A percentile compares a stretch with the other conserved stretches of the same genome.
phyloP scores from a whole-genome alignment of 139 green algal species.

The Parachlorella kessleri region DNA sequence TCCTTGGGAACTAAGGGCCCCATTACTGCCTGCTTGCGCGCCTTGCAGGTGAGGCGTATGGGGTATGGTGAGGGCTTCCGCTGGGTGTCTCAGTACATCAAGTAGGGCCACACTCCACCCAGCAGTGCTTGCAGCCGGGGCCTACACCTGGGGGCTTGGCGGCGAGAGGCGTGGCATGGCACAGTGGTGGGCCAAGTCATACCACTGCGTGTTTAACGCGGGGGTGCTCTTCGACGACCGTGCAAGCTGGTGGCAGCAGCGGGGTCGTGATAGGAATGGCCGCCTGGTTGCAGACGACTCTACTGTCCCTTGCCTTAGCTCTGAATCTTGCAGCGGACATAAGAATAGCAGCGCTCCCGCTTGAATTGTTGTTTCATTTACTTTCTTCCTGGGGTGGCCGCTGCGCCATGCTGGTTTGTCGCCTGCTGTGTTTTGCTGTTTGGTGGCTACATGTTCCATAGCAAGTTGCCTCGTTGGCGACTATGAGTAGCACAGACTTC shows the following conservation, averaged over 20 bases:
- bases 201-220: neutral
- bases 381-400: neutral
- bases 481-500: too few relatives aligned
- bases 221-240: neutral
- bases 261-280: neutral
- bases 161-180: neutral
- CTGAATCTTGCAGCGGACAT: neutral
- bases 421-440: neutral
- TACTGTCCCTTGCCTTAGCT: neutral
- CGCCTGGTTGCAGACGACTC: too few relatives aligned
- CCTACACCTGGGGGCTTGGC: neutral
- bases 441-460: neutral
- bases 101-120: slow-evolving; percentile 31
- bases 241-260: neutral
- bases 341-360: neutral
- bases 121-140: neutral
- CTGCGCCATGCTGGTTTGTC: neutral
- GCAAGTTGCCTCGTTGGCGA: too few relatives aligned
- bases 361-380: neutral
- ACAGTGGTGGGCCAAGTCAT: neutral
- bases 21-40: neutral
- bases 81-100: slow-evolving; percentile 98
- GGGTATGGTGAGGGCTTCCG: slow-evolving; percentile 98
- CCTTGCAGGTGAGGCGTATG: slow-evolving; percentile 74
- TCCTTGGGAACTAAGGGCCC: neutral